A percentile compares a stretch with the other conserved stretches of the same genome.
Evolutionary conservation across 495 filamentous ascomycete species (phyloP).

Genomic region (Apiosordaria backusii): DNA sequence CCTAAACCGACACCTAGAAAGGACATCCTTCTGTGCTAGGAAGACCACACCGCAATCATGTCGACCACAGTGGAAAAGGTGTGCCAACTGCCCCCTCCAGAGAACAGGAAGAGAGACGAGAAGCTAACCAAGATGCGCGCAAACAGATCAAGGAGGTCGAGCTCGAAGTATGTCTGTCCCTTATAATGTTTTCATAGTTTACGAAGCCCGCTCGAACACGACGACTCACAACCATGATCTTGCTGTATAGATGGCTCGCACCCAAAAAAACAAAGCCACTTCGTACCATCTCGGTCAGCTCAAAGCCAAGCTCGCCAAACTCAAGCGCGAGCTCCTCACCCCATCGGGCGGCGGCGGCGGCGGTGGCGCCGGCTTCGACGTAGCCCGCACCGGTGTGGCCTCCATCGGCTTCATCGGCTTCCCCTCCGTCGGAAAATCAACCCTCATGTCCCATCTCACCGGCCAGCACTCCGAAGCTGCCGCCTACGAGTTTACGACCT

Average conservation of each 20-base stretch:
- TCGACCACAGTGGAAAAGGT: slow-evolving; percentile 96
- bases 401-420: slow-evolving; percentile 87
- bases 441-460: slow-evolving; percentile 89
- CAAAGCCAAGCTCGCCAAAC: slow-evolving; percentile 96
- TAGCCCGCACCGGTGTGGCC: slow-evolving; percentile 95
- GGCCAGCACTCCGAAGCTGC: slow-evolving; percentile 96
- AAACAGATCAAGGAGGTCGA: slow-evolving; percentile 94
- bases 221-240: slow-evolving; percentile 19
- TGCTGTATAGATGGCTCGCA: slow-evolving; percentile 74
- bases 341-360: slow-evolving; percentile 78
- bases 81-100: slow-evolving; percentile 18
- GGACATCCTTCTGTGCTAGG: neutral
- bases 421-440: slow-evolving; percentile 97
- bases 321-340: slow-evolving; percentile 92
- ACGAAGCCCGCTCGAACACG: slow-evolving; percentile 2
- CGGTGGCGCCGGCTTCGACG: slow-evolving; percentile 92
- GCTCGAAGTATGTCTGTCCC: slow-evolving; percentile 63
- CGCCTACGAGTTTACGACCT: slow-evolving; percentile 96
- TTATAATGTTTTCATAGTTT: neutral
- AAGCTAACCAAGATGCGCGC: slow-evolving; percentile 14
- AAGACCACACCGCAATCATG: slow-evolving; percentile 58
- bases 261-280: slow-evolving; percentile 97
- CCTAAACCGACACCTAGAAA: neutral
- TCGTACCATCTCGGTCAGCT: slow-evolving; percentile 85
- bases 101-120: neutral